Evolutionary conservation across 208 protist genomes (phyloP), one percentile per base, ranked within the genome.

Genomic region (Leishmania mexicana): DNA sequence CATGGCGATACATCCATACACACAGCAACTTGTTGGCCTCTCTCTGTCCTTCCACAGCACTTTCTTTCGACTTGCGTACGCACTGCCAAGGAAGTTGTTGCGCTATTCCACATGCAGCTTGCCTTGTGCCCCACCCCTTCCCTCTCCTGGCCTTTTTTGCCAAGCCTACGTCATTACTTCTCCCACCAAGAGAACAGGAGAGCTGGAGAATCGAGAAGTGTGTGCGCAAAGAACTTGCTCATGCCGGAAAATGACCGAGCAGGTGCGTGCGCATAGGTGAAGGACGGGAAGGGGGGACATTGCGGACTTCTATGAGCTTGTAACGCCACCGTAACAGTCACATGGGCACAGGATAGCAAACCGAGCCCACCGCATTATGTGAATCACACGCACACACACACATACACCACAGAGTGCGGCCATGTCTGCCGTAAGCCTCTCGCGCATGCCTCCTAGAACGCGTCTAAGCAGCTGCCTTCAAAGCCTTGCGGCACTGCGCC

Each of bases 401-500:
- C 0, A 13, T 15, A 49, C n/a, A 4, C 51, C 28, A 35, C 0
- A 17, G 73, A 64, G 73, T 60, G 80, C 28, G 78, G 2, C 64
- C 75, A 35, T 71, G 8, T 70, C 67, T 67, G 42, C 35, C 35
- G 35, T 58, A 40, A 78, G 28, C 62, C 17, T 53, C 45, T 51
- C 24, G 40, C 45, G 70, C 28, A 8, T 74, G 45, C 54, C 45
- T n/a, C 21, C 40, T 2, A 53, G 31, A 35, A 13, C 40, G 35
- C 75, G 21, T 31, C 57, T 68, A 68, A 40, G 31, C 35, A 47
- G 53, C 24, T 15, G 40, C 11, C 35, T 74, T 80, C 58, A 51
- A 71, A 28, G 75, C 42, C 49, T 67, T 80, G 79, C 80, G 80
- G 80, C 80, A 83, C 58, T 54, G 45, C 19, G 53, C 19, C 28